Conservation (phyloP, 106 monocot species). For the Acorus gramineus region DNA sequence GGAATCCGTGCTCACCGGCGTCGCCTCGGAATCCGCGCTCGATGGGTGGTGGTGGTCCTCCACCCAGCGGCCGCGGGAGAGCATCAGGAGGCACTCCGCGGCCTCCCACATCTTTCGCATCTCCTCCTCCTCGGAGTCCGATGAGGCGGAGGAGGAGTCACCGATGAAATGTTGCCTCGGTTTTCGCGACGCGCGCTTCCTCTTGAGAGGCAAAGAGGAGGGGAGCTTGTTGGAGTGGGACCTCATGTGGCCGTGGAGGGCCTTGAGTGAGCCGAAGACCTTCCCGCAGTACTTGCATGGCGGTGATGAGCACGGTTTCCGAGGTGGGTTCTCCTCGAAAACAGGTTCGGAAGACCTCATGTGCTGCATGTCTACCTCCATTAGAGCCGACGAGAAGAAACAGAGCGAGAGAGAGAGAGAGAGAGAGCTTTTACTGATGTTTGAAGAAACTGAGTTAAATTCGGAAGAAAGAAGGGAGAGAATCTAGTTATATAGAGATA, state of each 20-base stretch:
- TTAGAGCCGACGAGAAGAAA: not conserved
- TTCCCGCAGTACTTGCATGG: conserved; percentile 31
- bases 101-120: no score
- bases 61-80: not conserved
- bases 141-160: not conserved
- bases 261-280: conserved; percentile 25
- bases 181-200: not conserved
- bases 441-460: no score
- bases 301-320: no score
- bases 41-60: not conserved
- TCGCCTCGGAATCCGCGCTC: not conserved
- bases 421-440: not conserved
- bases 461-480: no score
- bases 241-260: conserved; percentile 58
- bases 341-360: not conserved
- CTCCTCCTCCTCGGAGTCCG: no score
- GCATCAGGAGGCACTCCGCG: no score
- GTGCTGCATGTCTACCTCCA: not conserved
- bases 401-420: conserved; percentile 8
- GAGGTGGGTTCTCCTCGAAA: conserved; percentile 9
- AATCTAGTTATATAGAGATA: no score
- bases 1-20: not conserved
- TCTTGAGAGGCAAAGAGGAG: no score
- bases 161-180: not conserved
- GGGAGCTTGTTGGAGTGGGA: conserved; percentile 30